Percentiles rank a stretch among this genome's conserved stretches.
Conservation (phyloP, 192 early-diverging fungal species). For the Mortierella alpina region DNA sequence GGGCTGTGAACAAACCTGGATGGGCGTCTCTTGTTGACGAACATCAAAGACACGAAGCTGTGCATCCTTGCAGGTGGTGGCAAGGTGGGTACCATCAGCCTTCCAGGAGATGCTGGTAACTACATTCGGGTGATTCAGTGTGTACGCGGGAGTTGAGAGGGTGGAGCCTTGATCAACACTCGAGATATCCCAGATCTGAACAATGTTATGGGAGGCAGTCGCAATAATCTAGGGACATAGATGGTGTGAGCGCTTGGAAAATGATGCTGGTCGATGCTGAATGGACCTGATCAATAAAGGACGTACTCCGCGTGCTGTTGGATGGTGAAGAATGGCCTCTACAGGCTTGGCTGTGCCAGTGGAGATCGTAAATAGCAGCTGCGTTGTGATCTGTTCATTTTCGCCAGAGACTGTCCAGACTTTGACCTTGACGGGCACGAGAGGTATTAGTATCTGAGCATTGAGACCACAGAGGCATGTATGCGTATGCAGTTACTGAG, state of each 20-base stretch:
- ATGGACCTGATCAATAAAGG: background rate
- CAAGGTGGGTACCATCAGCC: slow-evolving; percentile 64
- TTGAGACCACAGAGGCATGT: background rate
- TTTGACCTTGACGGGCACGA: slow-evolving; percentile 51
- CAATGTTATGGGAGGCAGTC: slow-evolving; percentile 55
- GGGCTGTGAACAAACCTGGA: slow-evolving; percentile 20
- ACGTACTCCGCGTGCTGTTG: slow-evolving; percentile 58
- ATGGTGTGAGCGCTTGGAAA: background rate
- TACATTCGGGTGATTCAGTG: slow-evolving; percentile 45
- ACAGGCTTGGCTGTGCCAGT: slow-evolving; percentile 50
- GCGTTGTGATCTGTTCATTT: background rate
- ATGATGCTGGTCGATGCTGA: background rate
- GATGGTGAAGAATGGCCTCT: slow-evolving; percentile 60
- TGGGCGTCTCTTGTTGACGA: slow-evolving; percentile 40
- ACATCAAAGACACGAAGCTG: slow-evolving; percentile 71
- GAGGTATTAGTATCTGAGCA: no score
- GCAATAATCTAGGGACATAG: slow-evolving; percentile 54
- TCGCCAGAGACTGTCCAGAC: slow-evolving; percentile 55
- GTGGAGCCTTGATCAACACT: slow-evolving; percentile 33
- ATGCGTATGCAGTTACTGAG: background rate
- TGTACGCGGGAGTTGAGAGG: slow-evolving; percentile 25
- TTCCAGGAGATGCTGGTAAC: slow-evolving; percentile 73
- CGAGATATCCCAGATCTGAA: slow-evolving; percentile 63
- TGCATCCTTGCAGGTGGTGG: slow-evolving; percentile 65
- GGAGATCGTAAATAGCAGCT: slow-evolving; percentile 35